A percentile compares a stretch with the other conserved stretches of the same genome.
phyloP scores from a whole-genome alignment of 2,329 filamentous ascomycete species.

The Dissoconium aciculare region DNA sequence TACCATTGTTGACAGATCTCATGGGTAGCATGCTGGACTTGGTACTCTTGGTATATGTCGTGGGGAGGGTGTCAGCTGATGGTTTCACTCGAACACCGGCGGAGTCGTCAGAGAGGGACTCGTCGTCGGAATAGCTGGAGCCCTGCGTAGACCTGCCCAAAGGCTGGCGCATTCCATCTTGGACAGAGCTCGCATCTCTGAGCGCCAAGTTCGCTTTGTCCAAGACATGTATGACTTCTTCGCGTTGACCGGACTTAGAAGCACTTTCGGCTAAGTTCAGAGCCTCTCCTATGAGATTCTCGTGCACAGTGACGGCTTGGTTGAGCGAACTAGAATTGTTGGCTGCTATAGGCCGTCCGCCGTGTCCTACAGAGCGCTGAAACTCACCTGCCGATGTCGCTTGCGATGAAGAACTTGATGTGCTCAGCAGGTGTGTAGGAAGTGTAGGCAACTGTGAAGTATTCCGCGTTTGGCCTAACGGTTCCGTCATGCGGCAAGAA shows the following conservation, averaged over 20 bases:
- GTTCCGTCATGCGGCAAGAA: too few species aligned
- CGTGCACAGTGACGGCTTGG: slow-evolving; percentile 26
- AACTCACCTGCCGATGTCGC: too few species aligned
- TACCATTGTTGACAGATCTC: background rate
- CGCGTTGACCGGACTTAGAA: slow-evolving; percentile 19
- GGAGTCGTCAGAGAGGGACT: slow-evolving; percentile 1
- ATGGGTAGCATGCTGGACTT: slow-evolving; percentile 2
- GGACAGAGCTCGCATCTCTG: slow-evolving; percentile 17
- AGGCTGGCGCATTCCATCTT: slow-evolving; percentile 7
- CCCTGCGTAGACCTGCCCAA: slow-evolving; percentile 4
- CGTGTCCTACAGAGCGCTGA: too few species aligned
- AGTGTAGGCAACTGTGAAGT: background rate
- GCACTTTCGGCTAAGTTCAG: slow-evolving; percentile 24
- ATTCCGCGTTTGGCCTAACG: too few species aligned
- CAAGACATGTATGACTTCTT: slow-evolving; percentile 28
- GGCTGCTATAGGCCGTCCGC: background rate
- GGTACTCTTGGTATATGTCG: slow-evolving; percentile 4
- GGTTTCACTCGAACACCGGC: background rate
- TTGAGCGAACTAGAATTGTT: slow-evolving; percentile 8
- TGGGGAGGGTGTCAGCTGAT: slow-evolving; percentile 5
- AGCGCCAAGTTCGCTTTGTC: slow-evolving; percentile 26
- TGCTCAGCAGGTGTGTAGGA: background rate
- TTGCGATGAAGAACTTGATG: too few species aligned
- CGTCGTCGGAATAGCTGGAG: slow-evolving; percentile 3
- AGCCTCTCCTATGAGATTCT: slow-evolving; percentile 31